Base-by-base conservation (phyloP, 345 rosid species). In the Kandelia obovata region DNA sequence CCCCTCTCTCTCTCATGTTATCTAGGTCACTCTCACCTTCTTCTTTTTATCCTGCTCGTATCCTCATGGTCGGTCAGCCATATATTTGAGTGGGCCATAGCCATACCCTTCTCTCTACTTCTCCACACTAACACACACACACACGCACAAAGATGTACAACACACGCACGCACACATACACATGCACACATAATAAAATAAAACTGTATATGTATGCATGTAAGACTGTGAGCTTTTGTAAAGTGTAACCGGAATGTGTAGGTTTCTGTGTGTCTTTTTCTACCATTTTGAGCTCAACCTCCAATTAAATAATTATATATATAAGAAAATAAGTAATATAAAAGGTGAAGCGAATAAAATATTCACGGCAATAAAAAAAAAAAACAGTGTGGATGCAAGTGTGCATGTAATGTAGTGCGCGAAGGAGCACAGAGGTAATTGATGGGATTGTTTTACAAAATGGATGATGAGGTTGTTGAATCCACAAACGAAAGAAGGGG, bases 161-260 rank as follows among this genome's bases (percentile, higher is more conserved):
- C 19, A 61, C 32, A 49, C 57, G 21, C 21, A 21, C 59, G 31
- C 16, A 56, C 49, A 15, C 30, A 4, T 25, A 56, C 59, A 56
- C 59, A 56, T 25, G 59, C 59, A 16, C 26, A 3, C 59, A 56
- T 43, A 10, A 39, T 39, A 39, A 39, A 37, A 7, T 37, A 21
- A 53, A 21, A 53, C 4, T 23, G 10, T n/a, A n/a, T 23, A 15
- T 64, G 55, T 21, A 16, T 25, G 9, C 30, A 37, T 35, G 70
- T 26, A 6, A 37, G 27, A 68, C 35, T 39, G 37, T 17, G 59
- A 30, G 32, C 66, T 49, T 47, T 43, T 43, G 49, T 43, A 13
- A 43, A 43, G 49, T 21, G 49, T 58, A 25, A 64, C 63, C n/a
- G 67, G 77, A 74, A 74, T 68, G 73, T 56, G 59, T 75, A 53